Conservation (phyloP, 208 protist genomes). For the Zelonia costaricensis region DNA sequence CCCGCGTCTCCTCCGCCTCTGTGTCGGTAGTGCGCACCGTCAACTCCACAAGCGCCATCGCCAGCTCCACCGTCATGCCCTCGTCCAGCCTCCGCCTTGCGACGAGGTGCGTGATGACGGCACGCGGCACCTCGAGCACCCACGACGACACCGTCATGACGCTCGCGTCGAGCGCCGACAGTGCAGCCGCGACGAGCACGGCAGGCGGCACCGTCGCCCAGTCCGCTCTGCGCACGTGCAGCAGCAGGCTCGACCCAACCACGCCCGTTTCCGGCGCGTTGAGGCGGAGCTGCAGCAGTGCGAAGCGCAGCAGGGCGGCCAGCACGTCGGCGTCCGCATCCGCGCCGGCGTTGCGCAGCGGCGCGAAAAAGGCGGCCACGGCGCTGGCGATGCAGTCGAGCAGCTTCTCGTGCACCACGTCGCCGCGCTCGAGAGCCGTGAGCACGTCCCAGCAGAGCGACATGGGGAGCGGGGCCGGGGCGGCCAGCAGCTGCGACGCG, state of each 20-base stretch:
- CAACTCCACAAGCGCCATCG: slow-evolving; percentile 9
- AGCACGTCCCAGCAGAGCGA: slow-evolving; percentile 24
- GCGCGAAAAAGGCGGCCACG: slow-evolving; percentile 13
- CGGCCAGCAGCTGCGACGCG: neutral
- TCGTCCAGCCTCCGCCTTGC: slow-evolving; percentile 11
- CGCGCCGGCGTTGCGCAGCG: neutral
- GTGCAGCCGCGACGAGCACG: slow-evolving; percentile 19
- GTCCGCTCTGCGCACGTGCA: slow-evolving; percentile 15
- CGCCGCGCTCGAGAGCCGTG: slow-evolving; percentile 11
- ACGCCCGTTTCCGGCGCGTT: slow-evolving; percentile 48
- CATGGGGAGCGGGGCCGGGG: neutral
- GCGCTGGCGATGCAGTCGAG: slow-evolving; percentile 40
- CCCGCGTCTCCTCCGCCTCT: neutral
- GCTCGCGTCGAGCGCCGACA: slow-evolving; percentile 14
- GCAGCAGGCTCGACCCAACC: slow-evolving; percentile 20
- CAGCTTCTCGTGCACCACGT: slow-evolving; percentile 42
- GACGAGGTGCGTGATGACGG: slow-evolving; percentile 23
- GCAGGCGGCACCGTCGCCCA: slow-evolving; percentile 2
- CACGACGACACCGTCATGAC: neutral
- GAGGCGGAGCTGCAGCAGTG: slow-evolving; percentile 32
- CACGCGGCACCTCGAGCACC: slow-evolving; percentile 7
- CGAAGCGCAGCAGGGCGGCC: slow-evolving; percentile 23
- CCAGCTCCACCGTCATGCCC: slow-evolving; percentile 1
- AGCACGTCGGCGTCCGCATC: neutral
- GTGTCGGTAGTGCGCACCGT: neutral